Evolutionary conservation across 116 monocot species (phyloP).

Genomic region (Trichopus zeylanicus): DNA sequence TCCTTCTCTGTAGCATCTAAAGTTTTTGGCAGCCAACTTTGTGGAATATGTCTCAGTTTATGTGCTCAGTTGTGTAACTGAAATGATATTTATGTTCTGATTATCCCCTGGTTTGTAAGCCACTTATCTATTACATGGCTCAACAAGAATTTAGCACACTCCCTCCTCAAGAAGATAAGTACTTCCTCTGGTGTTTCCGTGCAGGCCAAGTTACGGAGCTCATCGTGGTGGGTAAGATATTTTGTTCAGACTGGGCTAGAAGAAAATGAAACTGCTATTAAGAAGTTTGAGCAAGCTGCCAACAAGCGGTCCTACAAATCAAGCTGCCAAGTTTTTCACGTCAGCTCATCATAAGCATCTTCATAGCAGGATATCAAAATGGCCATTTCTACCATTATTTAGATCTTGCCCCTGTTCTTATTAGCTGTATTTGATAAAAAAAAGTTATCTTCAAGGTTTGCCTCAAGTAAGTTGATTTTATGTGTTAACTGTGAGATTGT

Average conservation of each 20-base stretch:
- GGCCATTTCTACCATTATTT: neutral
- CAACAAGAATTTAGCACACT: too few species aligned
- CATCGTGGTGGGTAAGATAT: conserved; percentile 47
- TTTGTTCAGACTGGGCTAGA: conserved; percentile 32
- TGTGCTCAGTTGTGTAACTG: too few species aligned
- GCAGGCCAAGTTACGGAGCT: conserved; percentile 49
- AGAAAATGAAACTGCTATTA: conserved; percentile 29
- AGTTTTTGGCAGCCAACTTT: too few species aligned
- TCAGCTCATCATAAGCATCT: conserved; percentile 7
- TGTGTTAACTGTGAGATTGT: neutral
- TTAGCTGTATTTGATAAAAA: too few species aligned
- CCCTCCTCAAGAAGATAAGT: neutral
- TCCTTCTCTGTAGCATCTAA: too few species aligned
- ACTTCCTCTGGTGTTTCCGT: neutral
- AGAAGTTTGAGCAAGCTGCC: conserved; percentile 41
- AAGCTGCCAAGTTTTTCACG: conserved; percentile 42
- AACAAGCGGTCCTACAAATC: conserved; percentile 28
- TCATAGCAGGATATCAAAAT: neutral
- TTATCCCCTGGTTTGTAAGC: too few species aligned
- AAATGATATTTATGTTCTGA: too few species aligned
- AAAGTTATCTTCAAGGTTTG: neutral
- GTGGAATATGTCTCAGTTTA: too few species aligned
- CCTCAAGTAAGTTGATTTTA: neutral
- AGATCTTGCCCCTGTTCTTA: neutral
- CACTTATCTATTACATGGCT: too few species aligned